A percentile compares a stretch with the other conserved stretches of the same genome.
Evolutionary conservation across 495 filamentous ascomycete genomes (phyloP).

Genomic region (Evernia prunastri): DNA sequence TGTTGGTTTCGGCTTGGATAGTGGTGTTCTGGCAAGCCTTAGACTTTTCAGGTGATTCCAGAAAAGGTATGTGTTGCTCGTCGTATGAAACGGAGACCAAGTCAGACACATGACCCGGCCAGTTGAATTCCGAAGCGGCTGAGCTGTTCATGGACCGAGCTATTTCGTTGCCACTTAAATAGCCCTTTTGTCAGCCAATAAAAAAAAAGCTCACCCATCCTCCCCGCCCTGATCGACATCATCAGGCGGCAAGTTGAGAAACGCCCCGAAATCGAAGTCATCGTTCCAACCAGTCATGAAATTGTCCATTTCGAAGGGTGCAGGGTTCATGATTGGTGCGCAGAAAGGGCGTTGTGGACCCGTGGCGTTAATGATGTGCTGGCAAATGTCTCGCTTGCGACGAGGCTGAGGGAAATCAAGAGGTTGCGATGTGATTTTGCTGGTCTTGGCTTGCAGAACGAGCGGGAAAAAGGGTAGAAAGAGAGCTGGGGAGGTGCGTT

Average conservation of each 20-base stretch:
- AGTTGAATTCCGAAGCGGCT: too few relatives aligned
- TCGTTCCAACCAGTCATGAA: neutral
- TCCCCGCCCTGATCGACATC: neutral
- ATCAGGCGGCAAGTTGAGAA: neutral
- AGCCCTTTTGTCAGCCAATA: neutral
- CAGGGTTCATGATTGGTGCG: neutral
- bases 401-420: neutral
- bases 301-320: neutral
- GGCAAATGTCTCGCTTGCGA: neutral
- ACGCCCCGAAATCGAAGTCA: neutral
- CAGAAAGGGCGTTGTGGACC: neutral
- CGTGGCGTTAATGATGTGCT: neutral
- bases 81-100: too few relatives aligned
- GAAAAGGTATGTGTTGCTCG: too few relatives aligned
- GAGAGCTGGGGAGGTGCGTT: neutral
- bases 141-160: too few relatives aligned
- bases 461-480: neutral
- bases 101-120: too few relatives aligned
- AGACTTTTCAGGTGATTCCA: neutral
- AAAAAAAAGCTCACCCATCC: neutral
- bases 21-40: neutral
- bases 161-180: too few relatives aligned
- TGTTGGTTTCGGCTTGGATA: neutral
- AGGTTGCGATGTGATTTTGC: neutral
- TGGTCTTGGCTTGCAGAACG: neutral